These are phyloP conservation scores for Arthrobotrys entomopaga DNA, from an alignment of 2,329 filamentous ascomycete species.

Conservation along the genomic window DNA sequence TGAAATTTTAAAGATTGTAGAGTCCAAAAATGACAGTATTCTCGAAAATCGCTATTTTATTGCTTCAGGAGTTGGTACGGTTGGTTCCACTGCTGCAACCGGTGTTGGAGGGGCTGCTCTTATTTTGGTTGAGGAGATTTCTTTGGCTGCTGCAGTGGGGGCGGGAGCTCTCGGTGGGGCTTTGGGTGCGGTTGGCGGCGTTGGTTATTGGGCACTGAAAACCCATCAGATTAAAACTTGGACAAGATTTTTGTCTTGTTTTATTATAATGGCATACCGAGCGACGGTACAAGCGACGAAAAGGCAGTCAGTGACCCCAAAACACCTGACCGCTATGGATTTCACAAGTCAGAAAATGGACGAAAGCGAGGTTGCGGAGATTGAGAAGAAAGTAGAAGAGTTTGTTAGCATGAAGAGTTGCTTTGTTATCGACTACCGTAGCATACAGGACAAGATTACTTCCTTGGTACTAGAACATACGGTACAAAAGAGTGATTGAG, in stretches of 20 bases:
- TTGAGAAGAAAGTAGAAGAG: slow-evolving; percentile 5
- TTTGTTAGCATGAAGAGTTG: slow-evolving; percentile 29
- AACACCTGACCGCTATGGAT: slow-evolving; percentile 13
- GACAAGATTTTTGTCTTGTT: slow-evolving; percentile 25
- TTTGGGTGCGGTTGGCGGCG: slow-evolving; percentile 5
- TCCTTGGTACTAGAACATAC: slow-evolving; percentile 13
- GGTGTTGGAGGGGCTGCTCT: neutral
- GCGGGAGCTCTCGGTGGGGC: neutral
- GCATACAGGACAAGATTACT: slow-evolving; percentile 10
- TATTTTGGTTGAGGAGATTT: slow-evolving; percentile 5
- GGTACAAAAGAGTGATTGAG: neutral
- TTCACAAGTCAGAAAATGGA: slow-evolving; percentile 12
- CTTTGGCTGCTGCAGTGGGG: neutral
- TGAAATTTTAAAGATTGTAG: slow-evolving; percentile 20
- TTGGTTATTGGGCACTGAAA: slow-evolving; percentile 27
- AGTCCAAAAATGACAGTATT: neutral
- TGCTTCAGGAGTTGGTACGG: neutral
- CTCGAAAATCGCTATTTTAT: slow-evolving; percentile 7
- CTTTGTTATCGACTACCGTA: slow-evolving; percentile 20
- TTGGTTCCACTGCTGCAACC: neutral
- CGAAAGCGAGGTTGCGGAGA: slow-evolving; percentile 8
- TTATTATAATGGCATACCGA: slow-evolving; percentile 27
- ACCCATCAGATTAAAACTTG: slow-evolving; percentile 24
- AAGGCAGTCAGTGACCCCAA: neutral
- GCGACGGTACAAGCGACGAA: slow-evolving; percentile 8